Conservation (phyloP, 2,329 filamentous ascomycete genomes). For the Myriosclerotinia scirpicola region DNA sequence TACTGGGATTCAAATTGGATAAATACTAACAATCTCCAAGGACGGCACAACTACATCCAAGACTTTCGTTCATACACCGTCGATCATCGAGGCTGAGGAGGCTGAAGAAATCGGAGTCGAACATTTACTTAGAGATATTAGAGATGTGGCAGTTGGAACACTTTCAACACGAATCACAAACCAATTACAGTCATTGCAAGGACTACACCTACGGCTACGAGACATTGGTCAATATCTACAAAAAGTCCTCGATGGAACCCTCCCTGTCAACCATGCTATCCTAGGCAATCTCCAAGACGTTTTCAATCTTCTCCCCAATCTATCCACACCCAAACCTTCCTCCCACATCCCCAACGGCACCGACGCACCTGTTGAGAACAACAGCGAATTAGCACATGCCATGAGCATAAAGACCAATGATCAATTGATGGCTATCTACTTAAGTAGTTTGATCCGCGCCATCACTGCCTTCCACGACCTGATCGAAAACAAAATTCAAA, state of each 20-base stretch:
- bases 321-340: constrained; percentile 76
- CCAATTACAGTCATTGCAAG: constrained; percentile 95
- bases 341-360: constrained; percentile 50
- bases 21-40: constrained; percentile 48
- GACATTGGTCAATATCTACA: constrained; percentile 95
- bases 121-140: constrained; percentile 94
- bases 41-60: constrained; percentile 95
- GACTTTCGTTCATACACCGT: constrained; percentile 97
- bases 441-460: constrained; percentile 92
- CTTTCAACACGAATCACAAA: constrained; percentile 96
- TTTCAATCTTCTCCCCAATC: constrained; percentile 96
- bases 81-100: constrained; percentile 97
- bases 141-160: constrained; percentile 95
- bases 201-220: constrained; percentile 87
- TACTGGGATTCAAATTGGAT: not conserved
- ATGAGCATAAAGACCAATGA: constrained; percentile 99
- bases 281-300: constrained; percentile 98
- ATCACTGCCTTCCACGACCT: constrained; percentile 99
- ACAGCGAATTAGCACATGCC: constrained; percentile 86
- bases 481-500: constrained; percentile 99
- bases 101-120: constrained; percentile 99
- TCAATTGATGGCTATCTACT: constrained; percentile 97
- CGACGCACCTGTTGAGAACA: constrained; percentile 53
- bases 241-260: constrained; percentile 88
- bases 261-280: constrained; percentile 96